A percentile compares a stretch with the other conserved stretches of the same genome.
Conservation (phyloP, 108 stramenopile species). For the Epipyxis sp. region DNA sequence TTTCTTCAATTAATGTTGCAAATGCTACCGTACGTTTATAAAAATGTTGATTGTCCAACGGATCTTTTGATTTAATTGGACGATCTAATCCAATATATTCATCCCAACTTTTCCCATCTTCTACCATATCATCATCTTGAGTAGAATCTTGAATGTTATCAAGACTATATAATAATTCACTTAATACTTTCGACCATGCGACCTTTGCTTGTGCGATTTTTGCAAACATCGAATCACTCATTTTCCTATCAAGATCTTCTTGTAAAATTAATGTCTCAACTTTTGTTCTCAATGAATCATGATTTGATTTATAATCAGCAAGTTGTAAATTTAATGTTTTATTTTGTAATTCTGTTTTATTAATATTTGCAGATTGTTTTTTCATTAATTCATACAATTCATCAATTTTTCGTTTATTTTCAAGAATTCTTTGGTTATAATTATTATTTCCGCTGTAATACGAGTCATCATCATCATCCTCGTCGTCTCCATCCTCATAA, state of each 20-base stretch:
- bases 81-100: too few relatives aligned
- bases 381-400: too few relatives aligned
- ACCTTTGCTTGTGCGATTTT: background rate
- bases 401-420: background rate
- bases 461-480: background rate
- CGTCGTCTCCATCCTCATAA: background rate
- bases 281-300: background rate
- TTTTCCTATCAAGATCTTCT: background rate
- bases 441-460: too few relatives aligned
- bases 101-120: background rate
- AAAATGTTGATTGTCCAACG: background rate
- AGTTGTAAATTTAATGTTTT: too few relatives aligned
- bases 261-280: background rate
- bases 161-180: background rate
- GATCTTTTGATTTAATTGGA: background rate
- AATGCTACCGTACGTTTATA: background rate
- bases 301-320: too few relatives aligned
- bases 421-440: background rate
- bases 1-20: background rate
- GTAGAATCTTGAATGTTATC: background rate
- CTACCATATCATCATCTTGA: background rate
- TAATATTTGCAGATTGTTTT: too few relatives aligned
- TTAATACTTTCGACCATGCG: background rate
- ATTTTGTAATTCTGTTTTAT: too few relatives aligned
- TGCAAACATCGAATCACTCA: background rate